Percentiles rank a stretch among this genome's conserved stretches.
phyloP scores from a whole-genome alignment of 164 flowering plant genomes.

The Buxus sempervirens region DNA sequence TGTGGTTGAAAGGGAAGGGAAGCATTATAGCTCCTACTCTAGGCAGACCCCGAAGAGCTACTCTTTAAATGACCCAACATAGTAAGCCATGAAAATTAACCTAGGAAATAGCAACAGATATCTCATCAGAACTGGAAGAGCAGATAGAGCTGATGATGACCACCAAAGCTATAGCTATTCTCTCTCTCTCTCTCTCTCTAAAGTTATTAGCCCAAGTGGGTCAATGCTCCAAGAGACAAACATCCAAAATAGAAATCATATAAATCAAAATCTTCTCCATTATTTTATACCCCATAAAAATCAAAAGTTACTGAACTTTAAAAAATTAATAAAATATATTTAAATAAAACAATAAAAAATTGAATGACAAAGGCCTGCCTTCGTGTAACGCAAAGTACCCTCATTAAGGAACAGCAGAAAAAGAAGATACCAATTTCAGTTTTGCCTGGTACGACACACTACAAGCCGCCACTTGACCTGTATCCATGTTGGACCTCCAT shows the following conservation, averaged over 20 bases:
- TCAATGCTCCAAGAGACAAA: conserved; percentile 30
- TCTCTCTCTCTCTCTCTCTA: conserved; percentile 5
- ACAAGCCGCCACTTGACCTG: conserved; percentile 38
- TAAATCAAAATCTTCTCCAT: conserved; percentile 26
- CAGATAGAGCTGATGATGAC: conserved; percentile 5
- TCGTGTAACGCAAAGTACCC: no score
- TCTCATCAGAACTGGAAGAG: background rate
- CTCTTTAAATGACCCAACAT: conserved; percentile 20
- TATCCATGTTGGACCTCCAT: no score
- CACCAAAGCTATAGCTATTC: background rate
- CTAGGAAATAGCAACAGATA: conserved; percentile 12
- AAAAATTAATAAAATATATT: no score
- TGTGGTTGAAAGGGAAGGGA: background rate
- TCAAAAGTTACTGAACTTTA: background rate
- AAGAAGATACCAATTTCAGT: background rate
- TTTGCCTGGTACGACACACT: conserved; percentile 18
- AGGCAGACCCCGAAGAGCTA: no score
- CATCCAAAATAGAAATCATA: conserved; percentile 35
- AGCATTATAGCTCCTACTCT: background rate
- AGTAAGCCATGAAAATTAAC: conserved; percentile 23
- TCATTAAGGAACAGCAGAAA: no score
- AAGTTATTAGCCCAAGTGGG: conserved; percentile 28
- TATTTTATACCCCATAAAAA: conserved; percentile 20
- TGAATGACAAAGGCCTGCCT: background rate
- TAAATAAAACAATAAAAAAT: background rate